These are phyloP conservation scores for Chaetomium olivaceum DNA, from an alignment of 2,329 filamentous ascomycete genomes.

Conservation along the genomic window DNA sequence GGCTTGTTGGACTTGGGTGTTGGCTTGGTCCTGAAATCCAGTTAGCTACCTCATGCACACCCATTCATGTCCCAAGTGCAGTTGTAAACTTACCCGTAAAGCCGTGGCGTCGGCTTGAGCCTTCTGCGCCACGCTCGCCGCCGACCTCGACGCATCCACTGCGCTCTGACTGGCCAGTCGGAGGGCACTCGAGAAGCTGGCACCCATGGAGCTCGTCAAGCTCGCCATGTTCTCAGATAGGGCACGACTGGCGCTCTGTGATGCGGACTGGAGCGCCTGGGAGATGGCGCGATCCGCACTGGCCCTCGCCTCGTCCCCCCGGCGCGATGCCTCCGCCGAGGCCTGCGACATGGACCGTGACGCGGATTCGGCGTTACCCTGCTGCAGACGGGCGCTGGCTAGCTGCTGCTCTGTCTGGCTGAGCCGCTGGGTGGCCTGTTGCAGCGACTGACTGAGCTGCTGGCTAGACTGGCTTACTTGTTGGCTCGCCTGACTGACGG, in stretches of 20 bases:
- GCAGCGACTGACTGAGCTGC: conserved; percentile 37
- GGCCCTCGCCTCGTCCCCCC: conserved; percentile 25
- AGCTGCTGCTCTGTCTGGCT: conserved; percentile 31
- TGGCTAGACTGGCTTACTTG: conserved; percentile 39
- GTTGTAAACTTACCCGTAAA: conserved; percentile 34
- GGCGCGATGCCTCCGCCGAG: conserved; percentile 31
- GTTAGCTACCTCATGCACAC: neutral
- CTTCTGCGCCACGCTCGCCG: conserved; percentile 34
- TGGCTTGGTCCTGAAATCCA: conserved; percentile 35
- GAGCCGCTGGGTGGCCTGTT: conserved; percentile 35
- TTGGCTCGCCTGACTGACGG: conserved; percentile 38
- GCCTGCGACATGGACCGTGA: conserved; percentile 31
- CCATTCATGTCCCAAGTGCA: neutral
- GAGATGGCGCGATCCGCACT: neutral
- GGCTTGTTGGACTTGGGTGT: conserved; percentile 37
- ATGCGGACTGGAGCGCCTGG: conserved; percentile 25
- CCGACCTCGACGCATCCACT: conserved; percentile 29
- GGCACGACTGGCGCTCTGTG: conserved; percentile 35
- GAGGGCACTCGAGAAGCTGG: conserved; percentile 34
- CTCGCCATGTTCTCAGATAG: conserved; percentile 35
- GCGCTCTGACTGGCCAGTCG: conserved; percentile 35
- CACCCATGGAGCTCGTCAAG: conserved; percentile 34
- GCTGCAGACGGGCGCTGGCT: conserved; percentile 25
- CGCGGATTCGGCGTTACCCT: conserved; percentile 33
- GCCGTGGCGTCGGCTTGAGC: conserved; percentile 39